Conservation (phyloP, 2,329 filamentous ascomycete species). For the Helotiales sp. region DNA sequence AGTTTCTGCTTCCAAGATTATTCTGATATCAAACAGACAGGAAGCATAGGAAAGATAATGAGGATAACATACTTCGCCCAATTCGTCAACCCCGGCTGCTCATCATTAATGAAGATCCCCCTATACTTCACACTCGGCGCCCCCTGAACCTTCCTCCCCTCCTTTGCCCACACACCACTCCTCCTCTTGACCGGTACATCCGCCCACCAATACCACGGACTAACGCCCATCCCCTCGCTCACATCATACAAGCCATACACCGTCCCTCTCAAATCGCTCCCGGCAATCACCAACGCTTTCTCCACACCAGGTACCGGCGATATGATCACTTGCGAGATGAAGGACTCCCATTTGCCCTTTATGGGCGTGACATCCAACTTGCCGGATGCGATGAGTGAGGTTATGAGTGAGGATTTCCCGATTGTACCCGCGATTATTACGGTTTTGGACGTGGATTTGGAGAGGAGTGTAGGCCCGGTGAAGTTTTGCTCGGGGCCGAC, state of each 20-base stretch:
- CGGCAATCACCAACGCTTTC: constrained; percentile 69
- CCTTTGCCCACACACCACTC: constrained; percentile 50
- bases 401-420: constrained; percentile 66
- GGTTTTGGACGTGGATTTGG: constrained; percentile 47
- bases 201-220: constrained; percentile 65
- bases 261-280: constrained; percentile 67
- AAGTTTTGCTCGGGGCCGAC: constrained; percentile 50
- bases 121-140: constrained; percentile 61
- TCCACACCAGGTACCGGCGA: constrained; percentile 60
- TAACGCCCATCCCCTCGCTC: constrained; percentile 75
- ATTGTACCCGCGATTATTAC: constrained; percentile 73
- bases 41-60: background rate
- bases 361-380: constrained; percentile 63
- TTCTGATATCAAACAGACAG: no score
- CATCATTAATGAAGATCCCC: constrained; percentile 65
- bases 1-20: background rate
- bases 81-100: constrained; percentile 64
- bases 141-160: constrained; percentile 52
- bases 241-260: constrained; percentile 75
- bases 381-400: constrained; percentile 57
- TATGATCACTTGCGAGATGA: constrained; percentile 62
- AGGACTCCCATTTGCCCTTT: constrained; percentile 72
- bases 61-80: constrained; percentile 55
- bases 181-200: constrained; percentile 55
- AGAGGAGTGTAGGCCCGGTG: constrained; percentile 48